These are phyloP conservation scores for Phytopythium boreale DNA, from an alignment of 352 stramenopile genomes.

Conservation along the genomic window DNA sequence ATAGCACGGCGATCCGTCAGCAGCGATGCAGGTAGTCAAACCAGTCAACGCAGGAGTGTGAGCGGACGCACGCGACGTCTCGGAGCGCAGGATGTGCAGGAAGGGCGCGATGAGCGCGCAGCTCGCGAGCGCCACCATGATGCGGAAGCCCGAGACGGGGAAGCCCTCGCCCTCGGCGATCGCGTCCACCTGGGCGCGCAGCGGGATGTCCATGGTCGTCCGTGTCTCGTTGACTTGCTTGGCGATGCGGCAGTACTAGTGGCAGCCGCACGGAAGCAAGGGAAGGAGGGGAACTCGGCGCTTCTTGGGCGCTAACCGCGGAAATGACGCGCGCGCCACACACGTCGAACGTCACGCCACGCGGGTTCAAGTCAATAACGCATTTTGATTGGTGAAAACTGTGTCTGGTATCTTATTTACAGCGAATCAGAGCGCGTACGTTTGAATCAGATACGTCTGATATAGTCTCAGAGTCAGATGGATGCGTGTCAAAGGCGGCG, in stretches of 20 bases:
- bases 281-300: background rate
- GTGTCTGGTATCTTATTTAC: slow-evolving; percentile 1
- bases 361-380: background rate
- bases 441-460: background rate
- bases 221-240: slow-evolving; percentile 1
- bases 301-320: background rate
- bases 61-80: slow-evolving; percentile 51
- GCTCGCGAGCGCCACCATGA: slow-evolving; percentile 66
- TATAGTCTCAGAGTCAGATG: background rate
- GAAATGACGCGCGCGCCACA: slow-evolving; percentile 17
- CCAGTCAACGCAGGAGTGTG: background rate
- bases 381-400: slow-evolving; percentile 33
- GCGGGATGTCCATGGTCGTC: slow-evolving; percentile 34
- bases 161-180: slow-evolving; percentile 70
- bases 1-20: background rate
- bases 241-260: background rate
- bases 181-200: slow-evolving; percentile 63
- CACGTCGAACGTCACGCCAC: background rate
- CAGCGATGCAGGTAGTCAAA: background rate
- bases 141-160: slow-evolving; percentile 70
- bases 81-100: slow-evolving; percentile 49
- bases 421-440: slow-evolving; percentile 14
- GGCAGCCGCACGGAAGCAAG: background rate
- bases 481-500: slow-evolving; percentile 35
- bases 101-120: slow-evolving; percentile 70